Evolutionary conservation across 177 flowering plant genomes (phyloP).

Genomic region (Vitis hybrid): DNA sequence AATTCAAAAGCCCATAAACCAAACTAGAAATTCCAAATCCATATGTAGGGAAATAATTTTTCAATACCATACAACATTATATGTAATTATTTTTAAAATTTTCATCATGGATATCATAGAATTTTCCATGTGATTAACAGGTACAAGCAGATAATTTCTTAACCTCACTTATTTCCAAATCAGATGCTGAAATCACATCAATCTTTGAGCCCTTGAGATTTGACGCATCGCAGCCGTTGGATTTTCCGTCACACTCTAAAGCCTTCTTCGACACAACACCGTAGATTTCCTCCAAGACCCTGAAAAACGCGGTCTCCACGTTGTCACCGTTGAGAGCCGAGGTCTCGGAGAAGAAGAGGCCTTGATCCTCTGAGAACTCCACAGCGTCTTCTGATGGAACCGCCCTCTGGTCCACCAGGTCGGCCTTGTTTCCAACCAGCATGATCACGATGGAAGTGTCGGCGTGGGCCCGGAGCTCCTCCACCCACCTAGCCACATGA

Average conservation of each 20-base stretch:
- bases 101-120: no score
- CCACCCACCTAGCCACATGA: conserved; percentile 70
- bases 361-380: conserved; percentile 59
- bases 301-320: conserved; percentile 56
- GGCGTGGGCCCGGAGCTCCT: conserved; percentile 71
- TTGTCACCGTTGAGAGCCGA: conserved; percentile 72
- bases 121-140: conserved; percentile 27
- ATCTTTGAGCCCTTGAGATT: conserved; percentile 50
- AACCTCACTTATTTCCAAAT: conserved; percentile 65
- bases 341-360: conserved; percentile 64
- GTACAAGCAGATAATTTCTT: conserved; percentile 64
- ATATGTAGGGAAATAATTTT: no score
- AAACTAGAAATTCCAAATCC: no score
- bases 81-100: no score
- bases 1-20: no score
- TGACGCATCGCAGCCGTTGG: conserved; percentile 11
- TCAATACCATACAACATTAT: no score
- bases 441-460: conserved; percentile 63
- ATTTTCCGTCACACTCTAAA: conserved; percentile 24
- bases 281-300: conserved; percentile 52
- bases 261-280: conserved; percentile 45
- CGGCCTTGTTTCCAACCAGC: conserved; percentile 71
- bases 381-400: conserved; percentile 60
- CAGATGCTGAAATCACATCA: conserved; percentile 46
- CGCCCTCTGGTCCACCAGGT: conserved; percentile 49